Evolutionary conservation across 164 flowering plant genomes (phyloP), one percentile per base, ranked within the genome.

Genomic region (Vitis riparia): DNA sequence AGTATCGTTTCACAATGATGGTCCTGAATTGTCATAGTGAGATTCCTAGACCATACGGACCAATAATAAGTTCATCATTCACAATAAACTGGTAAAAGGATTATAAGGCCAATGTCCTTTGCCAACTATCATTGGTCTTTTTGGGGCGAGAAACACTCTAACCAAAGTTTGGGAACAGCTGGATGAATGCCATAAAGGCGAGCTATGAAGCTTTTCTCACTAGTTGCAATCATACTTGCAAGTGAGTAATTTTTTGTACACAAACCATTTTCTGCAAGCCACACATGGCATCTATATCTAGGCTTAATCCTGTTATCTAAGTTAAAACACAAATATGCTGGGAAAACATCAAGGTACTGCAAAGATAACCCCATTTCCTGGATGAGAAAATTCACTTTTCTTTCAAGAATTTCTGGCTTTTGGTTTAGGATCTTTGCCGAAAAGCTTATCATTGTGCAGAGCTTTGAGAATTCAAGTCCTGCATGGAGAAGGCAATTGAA

Each of bases 241-340:
- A 85, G 64, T 23, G 90, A 80, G 73, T 85, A 89, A 0, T 78
- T 59, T 64, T 49, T 77, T 5, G 30, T 29, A 52, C 70, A 59
- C 63, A 83, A 67, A 51, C 89, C 88, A 55, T 74, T 79, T 63
- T 86, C 83, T 68, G 11, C 55, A 19, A 91, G 88, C 91, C 90
- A 87, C 58, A 59, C 59, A 66, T 88, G 88, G 63, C 88, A 79
- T 76, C 71, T 74, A 51, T 68, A 84, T 68, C 97, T 81, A 5
- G 91, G 92, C 58, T 79, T 88, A 49, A 91, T 84, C 63, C 91
- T 75, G 7, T 82, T 79, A 51, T 89, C 94, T 23, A 91, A 73
- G 77, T 87, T 79, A 71, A 75, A 89, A 71, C 79, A 77, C 70
- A 91, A 66, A 79, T 77, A 83, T 12, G 80, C 79, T 2, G 97